Percentiles rank a stretch among this genome's conserved stretches.
These are phyloP conservation scores for Discostella pseudostelligera DNA, from an alignment of 108 stramenopile species.

Conservation along the genomic window DNA sequence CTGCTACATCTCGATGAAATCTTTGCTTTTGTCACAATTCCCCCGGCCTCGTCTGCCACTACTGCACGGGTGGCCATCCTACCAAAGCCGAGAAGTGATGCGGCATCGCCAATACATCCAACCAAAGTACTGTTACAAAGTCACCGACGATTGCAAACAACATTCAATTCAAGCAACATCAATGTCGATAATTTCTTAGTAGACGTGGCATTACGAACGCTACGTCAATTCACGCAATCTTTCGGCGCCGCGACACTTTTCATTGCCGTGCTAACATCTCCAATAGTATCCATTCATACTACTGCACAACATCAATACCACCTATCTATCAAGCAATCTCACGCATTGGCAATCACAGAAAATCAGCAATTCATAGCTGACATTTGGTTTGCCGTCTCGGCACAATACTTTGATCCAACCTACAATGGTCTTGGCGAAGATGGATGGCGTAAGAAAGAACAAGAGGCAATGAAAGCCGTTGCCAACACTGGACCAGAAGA, in stretches of 20 bases:
- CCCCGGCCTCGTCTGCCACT: too few relatives aligned
- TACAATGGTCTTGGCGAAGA: slow-evolving; percentile 57
- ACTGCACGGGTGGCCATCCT: too few relatives aligned
- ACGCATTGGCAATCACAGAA: slow-evolving; percentile 26
- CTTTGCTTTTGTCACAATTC: too few relatives aligned
- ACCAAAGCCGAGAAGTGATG: too few relatives aligned
- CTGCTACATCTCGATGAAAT: too few relatives aligned
- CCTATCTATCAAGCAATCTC: too few relatives aligned
- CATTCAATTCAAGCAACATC: too few relatives aligned
- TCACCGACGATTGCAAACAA: too few relatives aligned
- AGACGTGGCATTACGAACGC: background rate
- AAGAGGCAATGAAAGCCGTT: slow-evolving; percentile 41
- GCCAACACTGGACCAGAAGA: slow-evolving; percentile 58
- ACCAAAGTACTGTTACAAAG: too few relatives aligned
- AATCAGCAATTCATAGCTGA: slow-evolving; percentile 56
- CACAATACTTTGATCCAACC: slow-evolving; percentile 52
- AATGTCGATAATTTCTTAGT: background rate
- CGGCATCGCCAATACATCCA: too few relatives aligned
- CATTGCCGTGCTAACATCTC: background rate
- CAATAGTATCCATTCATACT: background rate
- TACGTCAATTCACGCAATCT: background rate
- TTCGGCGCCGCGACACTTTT: background rate
- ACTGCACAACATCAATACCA: background rate
- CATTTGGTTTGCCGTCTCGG: slow-evolving; percentile 55
- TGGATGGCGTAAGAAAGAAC: slow-evolving; percentile 46